Percentiles rank a stretch among this genome's conserved stretches.
These are phyloP conservation scores for Coemansia sp. DNA, from an alignment of 192 early-diverging fungal genomes.

Conservation along the genomic window DNA sequence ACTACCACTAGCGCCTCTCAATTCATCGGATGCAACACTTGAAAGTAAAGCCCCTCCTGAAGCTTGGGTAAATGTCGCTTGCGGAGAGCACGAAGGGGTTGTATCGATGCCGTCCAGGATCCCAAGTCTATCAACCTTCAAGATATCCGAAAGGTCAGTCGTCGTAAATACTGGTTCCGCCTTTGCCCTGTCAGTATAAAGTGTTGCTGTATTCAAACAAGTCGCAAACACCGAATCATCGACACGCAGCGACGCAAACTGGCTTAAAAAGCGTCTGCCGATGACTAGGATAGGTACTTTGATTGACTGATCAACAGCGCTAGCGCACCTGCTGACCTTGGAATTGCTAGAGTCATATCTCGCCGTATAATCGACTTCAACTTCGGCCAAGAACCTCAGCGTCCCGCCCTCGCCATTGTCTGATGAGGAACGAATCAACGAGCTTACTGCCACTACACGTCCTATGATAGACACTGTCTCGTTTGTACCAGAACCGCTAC, in stretches of 20 bases:
- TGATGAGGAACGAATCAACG: slow-evolving; percentile 2
- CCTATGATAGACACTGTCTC: slow-evolving; percentile 16
- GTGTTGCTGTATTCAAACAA: slow-evolving; percentile 9
- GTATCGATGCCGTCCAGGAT: slow-evolving; percentile 21
- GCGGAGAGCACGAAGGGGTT: slow-evolving; percentile 4
- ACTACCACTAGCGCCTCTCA: background rate
- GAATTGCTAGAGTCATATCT: background rate
- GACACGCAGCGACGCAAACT: slow-evolving; percentile 20
- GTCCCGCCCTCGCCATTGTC: background rate
- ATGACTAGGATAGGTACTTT: slow-evolving; percentile 14
- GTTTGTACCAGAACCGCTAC: background rate
- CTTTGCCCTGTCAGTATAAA: background rate
- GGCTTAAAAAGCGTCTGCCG: slow-evolving; percentile 19
- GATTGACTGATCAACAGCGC: background rate
- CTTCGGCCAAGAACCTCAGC: slow-evolving; percentile 19
- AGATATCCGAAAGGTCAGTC: slow-evolving; percentile 10
- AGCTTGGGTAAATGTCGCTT: slow-evolving; percentile 25
- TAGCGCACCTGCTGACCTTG: background rate
- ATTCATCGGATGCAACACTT: background rate
- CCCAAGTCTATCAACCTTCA: slow-evolving; percentile 31
- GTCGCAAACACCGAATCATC: slow-evolving; percentile 35
- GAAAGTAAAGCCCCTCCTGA: slow-evolving; percentile 32
- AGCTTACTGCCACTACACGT: slow-evolving; percentile 20
- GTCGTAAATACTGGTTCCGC: slow-evolving; percentile 13
- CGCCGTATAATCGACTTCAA: slow-evolving; percentile 17